Evolutionary conservation across 495 filamentous ascomycete genomes (phyloP).

Genomic region (Penicillium parvum): DNA sequence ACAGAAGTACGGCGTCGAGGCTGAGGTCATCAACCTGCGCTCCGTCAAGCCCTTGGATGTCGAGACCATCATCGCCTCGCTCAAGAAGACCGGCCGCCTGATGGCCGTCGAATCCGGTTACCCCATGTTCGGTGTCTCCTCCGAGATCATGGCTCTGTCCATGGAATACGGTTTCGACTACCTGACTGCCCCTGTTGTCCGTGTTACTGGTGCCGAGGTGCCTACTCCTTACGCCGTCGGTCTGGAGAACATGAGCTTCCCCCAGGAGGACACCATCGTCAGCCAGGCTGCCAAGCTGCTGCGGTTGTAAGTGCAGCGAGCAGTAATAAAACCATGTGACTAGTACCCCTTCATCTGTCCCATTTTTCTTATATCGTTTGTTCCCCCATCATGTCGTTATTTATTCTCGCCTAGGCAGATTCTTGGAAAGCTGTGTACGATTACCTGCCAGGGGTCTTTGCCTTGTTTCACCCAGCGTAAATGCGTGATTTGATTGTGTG

Average conservation of each 20-base stretch:
- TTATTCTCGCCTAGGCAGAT: conserved; percentile 23
- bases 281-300: conserved; percentile 79
- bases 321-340: conserved; percentile 33
- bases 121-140: conserved; percentile 85
- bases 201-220: conserved; percentile 93
- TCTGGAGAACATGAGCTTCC: conserved; percentile 90
- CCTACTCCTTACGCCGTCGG: conserved; percentile 87
- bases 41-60: conserved; percentile 96
- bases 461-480: conserved; percentile 17
- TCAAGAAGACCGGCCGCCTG: conserved; percentile 95
- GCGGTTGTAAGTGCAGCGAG: conserved; percentile 53
- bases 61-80: conserved; percentile 87
- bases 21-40: conserved; percentile 96
- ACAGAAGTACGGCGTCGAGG: conserved; percentile 92
- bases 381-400: conserved; percentile 23
- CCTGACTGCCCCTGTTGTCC: conserved; percentile 85
- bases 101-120: conserved; percentile 94
- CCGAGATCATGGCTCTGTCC: conserved; percentile 86
- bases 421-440: conserved; percentile 38
- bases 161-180: conserved; percentile 99
- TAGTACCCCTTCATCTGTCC: conserved; percentile 33
- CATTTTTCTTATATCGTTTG: conserved; percentile 23
- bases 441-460: conserved; percentile 25
- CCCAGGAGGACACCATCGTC: conserved; percentile 77
- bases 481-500: conserved; percentile 4